Evolutionary conservation across 1,284 basidiomycete species (phyloP).

Genomic region (Tremellales sp.): DNA sequence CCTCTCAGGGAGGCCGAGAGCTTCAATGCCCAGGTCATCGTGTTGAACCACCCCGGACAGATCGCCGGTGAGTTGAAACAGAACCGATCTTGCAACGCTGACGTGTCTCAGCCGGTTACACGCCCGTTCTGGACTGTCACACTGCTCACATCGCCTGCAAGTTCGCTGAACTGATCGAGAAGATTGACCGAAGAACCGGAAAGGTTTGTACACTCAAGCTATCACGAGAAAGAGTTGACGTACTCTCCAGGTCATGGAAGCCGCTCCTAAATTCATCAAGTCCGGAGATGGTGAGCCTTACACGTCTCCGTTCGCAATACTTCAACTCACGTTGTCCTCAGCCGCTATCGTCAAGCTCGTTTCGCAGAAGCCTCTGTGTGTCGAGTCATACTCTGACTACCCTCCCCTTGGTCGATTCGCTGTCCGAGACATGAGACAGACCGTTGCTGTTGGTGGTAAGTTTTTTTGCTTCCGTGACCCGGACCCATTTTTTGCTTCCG

Average conservation of each 20-base stretch:
- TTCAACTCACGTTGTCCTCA: slow-evolving; percentile 20
- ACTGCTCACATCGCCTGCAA: slow-evolving; percentile 99
- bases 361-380: slow-evolving; percentile 64
- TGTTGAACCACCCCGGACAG: slow-evolving; percentile 99
- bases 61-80: too few relatives aligned
- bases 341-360: slow-evolving; percentile 94
- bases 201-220: too few relatives aligned
- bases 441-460: slow-evolving; percentile 94
- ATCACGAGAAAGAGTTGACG: too few relatives aligned
- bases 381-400: slow-evolving; percentile 96
- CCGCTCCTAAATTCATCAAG: slow-evolving; percentile 93
- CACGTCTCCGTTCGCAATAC: not conserved
- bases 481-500: too few relatives aligned
- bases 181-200: slow-evolving; percentile 89
- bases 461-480: too few relatives aligned
- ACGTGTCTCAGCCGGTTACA: slow-evolving; percentile 53
- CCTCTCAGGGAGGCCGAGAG: slow-evolving; percentile 98
- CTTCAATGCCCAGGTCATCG: slow-evolving; percentile 99
- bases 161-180: slow-evolving; percentile 95
- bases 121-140: slow-evolving; percentile 99
- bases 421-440: slow-evolving; percentile 80
- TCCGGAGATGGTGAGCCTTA: slow-evolving; percentile 66
- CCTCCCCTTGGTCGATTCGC: slow-evolving; percentile 98
- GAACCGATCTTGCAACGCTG: slow-evolving; percentile 74
- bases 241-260: slow-evolving; percentile 79